Percentiles rank a stretch among this genome's conserved stretches.
Evolutionary conservation across 2,329 filamentous ascomycete species (phyloP).

Genomic region (Exophiala spinifera): DNA sequence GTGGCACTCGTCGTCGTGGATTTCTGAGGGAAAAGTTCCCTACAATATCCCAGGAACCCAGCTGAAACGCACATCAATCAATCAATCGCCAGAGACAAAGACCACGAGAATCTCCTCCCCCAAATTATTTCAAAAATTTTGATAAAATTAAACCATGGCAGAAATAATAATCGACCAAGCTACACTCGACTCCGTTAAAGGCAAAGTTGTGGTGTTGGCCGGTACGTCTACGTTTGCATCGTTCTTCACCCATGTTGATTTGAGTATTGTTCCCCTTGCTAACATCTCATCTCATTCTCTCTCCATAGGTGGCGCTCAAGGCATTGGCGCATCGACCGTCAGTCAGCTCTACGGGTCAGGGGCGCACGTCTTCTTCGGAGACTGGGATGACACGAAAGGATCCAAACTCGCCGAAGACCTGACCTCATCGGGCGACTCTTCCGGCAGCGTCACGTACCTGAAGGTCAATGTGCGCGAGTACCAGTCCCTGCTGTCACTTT

Average conservation of each 20-base stretch:
- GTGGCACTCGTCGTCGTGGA: too few relatives aligned
- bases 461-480: constrained; percentile 46
- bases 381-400: constrained; percentile 33
- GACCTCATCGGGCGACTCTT: constrained; percentile 1
- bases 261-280: not conserved
- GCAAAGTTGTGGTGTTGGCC: constrained; percentile 24
- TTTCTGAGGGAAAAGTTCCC: too few relatives aligned
- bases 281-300: not conserved
- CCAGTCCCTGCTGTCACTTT: constrained; percentile 45
- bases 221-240: too few relatives aligned
- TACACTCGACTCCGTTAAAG: constrained; percentile 16
- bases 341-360: constrained; percentile 38
- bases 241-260: too few relatives aligned
- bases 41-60: too few relatives aligned
- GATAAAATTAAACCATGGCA: too few relatives aligned
- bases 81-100: too few relatives aligned
- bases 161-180: constrained; percentile 16
- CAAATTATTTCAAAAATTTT: too few relatives aligned
- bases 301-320: constrained; percentile 36
- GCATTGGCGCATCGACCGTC: constrained; percentile 46
- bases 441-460: constrained; percentile 24
- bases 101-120: too few relatives aligned
- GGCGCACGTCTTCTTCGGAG: constrained; percentile 46
- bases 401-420: constrained; percentile 27
- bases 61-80: too few relatives aligned